phyloP scores from a whole-genome alignment of 306 rosid species.

The Macrotyloma uniflorum region DNA sequence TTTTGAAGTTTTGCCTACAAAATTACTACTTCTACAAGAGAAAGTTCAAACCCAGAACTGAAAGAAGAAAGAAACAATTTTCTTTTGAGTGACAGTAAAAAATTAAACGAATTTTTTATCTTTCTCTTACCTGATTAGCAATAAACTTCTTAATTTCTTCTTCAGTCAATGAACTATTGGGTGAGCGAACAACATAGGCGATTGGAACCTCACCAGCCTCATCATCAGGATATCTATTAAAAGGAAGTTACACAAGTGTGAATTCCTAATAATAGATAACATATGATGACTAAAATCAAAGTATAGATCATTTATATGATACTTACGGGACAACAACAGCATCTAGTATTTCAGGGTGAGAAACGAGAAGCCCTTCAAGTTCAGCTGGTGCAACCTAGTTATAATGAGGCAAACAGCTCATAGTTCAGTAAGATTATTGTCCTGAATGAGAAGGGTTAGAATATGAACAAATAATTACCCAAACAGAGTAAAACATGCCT shows the following conservation, averaged over 20 bases:
- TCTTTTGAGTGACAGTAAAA: neutral
- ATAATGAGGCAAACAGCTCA: slow-evolving; percentile 8
- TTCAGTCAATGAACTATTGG: slow-evolving; percentile 78
- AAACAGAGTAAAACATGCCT: neutral
- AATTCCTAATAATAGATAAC: neutral
- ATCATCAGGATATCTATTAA: slow-evolving; percentile 78
- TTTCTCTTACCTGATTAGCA: slow-evolving; percentile 62
- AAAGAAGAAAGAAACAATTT: neutral
- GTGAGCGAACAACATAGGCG: slow-evolving; percentile 77
- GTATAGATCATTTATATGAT: neutral
- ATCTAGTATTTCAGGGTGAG: slow-evolving; percentile 91
- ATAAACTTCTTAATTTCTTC: slow-evolving; percentile 66
- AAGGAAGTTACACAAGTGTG: slow-evolving; percentile 6
- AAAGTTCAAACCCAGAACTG: neutral
- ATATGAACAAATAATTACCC: neutral
- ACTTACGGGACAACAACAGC: slow-evolving; percentile 98
- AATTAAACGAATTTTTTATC: neutral
- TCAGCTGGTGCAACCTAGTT: slow-evolving; percentile 95
- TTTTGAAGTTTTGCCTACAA: neutral
- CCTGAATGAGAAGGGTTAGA: neutral
- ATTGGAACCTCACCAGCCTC: slow-evolving; percentile 94
- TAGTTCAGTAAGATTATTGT: neutral
- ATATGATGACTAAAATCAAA: neutral
- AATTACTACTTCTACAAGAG: neutral
- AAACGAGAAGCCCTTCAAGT: slow-evolving; percentile 88